phyloP scores from a whole-genome alignment of 495 filamentous ascomycete genomes.

The Neurospora tetraspora region DNA sequence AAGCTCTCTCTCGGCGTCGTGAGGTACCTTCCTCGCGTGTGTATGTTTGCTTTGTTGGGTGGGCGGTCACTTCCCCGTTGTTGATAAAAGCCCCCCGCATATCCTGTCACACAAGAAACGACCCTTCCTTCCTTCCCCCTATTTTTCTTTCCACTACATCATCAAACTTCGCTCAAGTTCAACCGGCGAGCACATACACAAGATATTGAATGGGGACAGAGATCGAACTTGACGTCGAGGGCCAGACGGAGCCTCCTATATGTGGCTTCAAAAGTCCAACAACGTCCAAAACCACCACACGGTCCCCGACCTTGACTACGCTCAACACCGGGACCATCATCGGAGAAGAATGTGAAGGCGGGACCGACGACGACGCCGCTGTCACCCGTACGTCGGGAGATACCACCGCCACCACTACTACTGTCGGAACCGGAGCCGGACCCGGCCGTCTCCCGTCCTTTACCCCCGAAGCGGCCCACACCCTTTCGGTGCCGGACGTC shows the following conservation, averaged over 20 bases:
- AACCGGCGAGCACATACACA: too few species aligned
- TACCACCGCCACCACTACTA: slow-evolving; percentile 5
- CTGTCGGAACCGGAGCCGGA: neutral
- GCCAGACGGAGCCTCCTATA: slow-evolving; percentile 43
- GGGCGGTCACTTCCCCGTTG: neutral
- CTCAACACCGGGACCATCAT: neutral
- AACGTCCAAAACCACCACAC: slow-evolving; percentile 11
- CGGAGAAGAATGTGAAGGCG: neutral
- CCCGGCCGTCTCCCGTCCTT: slow-evolving; percentile 3
- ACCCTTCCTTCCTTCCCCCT: neutral
- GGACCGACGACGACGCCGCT: slow-evolving; percentile 9
- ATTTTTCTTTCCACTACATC: neutral
- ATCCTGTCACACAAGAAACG: neutral
- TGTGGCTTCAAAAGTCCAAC: slow-evolving; percentile 29
- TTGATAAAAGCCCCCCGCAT: neutral
- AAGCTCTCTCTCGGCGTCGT: neutral
- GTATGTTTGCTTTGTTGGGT: neutral
- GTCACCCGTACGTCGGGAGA: slow-evolving; percentile 1
- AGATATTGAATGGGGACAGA: slow-evolving; percentile 38
- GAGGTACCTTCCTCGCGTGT: neutral
- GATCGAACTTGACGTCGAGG: slow-evolving; percentile 36
- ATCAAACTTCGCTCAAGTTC: neutral
- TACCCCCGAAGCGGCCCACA: slow-evolving; percentile 16
- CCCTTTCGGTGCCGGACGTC: slow-evolving; percentile 17
- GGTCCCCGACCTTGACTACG: slow-evolving; percentile 13